Base-by-base conservation (phyloP, 306 rosid species). In the Dalbergia oliveri region DNA sequence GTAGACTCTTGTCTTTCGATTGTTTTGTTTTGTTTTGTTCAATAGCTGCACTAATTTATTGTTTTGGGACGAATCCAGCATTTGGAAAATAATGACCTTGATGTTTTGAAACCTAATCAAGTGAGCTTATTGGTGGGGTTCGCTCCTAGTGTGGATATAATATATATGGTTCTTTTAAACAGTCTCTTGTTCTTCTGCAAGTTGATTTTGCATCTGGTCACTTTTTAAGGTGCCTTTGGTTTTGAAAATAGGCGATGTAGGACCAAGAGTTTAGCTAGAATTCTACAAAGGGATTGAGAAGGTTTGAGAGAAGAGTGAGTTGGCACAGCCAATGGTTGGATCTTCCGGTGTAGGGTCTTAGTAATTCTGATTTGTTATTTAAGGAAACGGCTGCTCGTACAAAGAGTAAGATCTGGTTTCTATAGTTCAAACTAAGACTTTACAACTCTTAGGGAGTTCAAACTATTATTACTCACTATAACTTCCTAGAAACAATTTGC, bases 151-250 rank as follows among this genome's bases (percentile, higher is more conserved):
- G 2, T 81, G 49, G 49, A 59, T 58, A 66, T 26, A 26, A 26
- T 26, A 26, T 26, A 2, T 75, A 0, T 18, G 35, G 49, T 19
- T 56, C 35, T 59, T 73, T 10, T 4, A 7, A 26, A 26, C 2
- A 14, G 19, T 33, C 68, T 53, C 44, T 16, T 69, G 64, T 58
- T 45, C 0, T 70, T 75, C 69, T 12, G 23, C 45, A 2, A 82
- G 23, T 77, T 35, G 45, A 14, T 39, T 59, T 61, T 59, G 35
- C 50, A 2, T 49, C 65, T 59, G 12, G 66, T 60, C 53, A 5
- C 23, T 33, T 43, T 76, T 54, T 73, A 9, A 70, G 69, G 44
- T 50, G n/a, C 3, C 26, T 68, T 37, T 83, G 73, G 19, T 76
- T 73, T 39, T 60, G 60, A 58, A 41, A 43, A 13, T 74, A 23